Conservation (phyloP, 2,329 filamentous ascomycete genomes). For the Beauveria scarabaeidicola region DNA sequence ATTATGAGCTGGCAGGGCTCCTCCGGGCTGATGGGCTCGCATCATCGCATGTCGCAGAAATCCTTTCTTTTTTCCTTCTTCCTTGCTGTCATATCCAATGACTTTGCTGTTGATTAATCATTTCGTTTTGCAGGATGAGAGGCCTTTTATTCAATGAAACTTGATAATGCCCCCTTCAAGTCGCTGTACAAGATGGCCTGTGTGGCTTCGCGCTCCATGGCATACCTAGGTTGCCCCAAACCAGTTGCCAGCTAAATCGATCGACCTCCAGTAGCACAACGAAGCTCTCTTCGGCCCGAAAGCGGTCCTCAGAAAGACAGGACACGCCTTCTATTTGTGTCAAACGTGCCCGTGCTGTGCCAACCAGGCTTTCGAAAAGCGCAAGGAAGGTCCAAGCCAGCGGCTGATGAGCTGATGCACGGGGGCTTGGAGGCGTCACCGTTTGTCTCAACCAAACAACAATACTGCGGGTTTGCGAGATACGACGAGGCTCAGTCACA, state of each 20-base stretch:
- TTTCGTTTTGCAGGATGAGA: neutral
- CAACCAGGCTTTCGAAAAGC: neutral
- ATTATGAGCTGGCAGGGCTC: neutral
- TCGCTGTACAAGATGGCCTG: neutral
- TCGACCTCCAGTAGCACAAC: neutral
- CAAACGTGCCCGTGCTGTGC: neutral
- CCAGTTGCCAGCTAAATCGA: neutral
- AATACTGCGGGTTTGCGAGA: neutral
- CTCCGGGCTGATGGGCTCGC: neutral
- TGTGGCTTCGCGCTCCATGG: neutral
- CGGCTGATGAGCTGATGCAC: neutral
- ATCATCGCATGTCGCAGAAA: neutral
- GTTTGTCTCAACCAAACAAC: neutral
- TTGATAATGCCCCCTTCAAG: neutral
- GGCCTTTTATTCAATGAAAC: neutral
- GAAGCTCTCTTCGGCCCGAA: neutral
- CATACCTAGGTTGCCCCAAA: neutral
- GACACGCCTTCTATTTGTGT: neutral
- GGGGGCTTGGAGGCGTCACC: neutral
- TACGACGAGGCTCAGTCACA: neutral
- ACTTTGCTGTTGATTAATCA: neutral
- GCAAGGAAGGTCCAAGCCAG: neutral
- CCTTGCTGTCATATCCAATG: neutral
- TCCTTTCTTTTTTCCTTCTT: neutral
- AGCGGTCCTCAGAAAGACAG: neutral